Evolutionary conservation across 441 rosid genomes (phyloP).

Genomic region (Populus tomentosa): DNA sequence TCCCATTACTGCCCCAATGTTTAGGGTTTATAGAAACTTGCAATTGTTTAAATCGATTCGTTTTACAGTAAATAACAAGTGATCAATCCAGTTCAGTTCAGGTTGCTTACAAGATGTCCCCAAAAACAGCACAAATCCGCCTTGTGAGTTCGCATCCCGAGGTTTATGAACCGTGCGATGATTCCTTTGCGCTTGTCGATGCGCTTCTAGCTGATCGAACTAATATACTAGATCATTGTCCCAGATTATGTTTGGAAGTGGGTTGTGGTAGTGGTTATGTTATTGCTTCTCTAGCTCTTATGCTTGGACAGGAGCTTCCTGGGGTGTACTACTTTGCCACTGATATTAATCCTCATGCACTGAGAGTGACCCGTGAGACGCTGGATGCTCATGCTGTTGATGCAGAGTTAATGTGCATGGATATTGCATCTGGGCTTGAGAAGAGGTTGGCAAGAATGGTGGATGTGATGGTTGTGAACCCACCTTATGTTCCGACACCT

Average conservation of each 20-base stretch:
- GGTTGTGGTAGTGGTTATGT: slow-evolving; percentile 97
- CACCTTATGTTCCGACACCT: slow-evolving; percentile 95
- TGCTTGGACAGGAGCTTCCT: slow-evolving; percentile 44
- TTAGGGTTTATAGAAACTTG: background rate
- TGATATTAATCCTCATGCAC: slow-evolving; percentile 62
- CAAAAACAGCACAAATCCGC: slow-evolving; percentile 63
- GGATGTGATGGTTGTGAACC: slow-evolving; percentile 90
- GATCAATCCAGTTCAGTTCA: background rate
- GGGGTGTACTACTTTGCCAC: slow-evolving; percentile 61
- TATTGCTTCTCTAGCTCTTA: slow-evolving; percentile 81
- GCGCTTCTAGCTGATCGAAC: slow-evolving; percentile 70
- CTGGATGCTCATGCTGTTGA: slow-evolving; percentile 63
- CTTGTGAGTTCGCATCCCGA: slow-evolving; percentile 80
- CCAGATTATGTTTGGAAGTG: slow-evolving; percentile 70
- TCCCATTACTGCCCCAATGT: background rate
- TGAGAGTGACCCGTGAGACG: slow-evolving; percentile 60
- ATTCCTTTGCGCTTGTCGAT: slow-evolving; percentile 87
- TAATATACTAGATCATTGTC: slow-evolving; percentile 55
- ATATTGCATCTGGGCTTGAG: slow-evolving; percentile 65
- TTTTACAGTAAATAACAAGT: background rate
- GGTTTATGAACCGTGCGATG: slow-evolving; percentile 95
- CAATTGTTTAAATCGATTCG: background rate
- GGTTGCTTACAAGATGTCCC: slow-evolving; percentile 30
- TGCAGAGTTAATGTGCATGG: slow-evolving; percentile 58
- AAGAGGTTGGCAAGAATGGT: slow-evolving; percentile 58